Conservation (phyloP, 2,329 filamentous ascomycete species). For the Microascus cirrosus region DNA sequence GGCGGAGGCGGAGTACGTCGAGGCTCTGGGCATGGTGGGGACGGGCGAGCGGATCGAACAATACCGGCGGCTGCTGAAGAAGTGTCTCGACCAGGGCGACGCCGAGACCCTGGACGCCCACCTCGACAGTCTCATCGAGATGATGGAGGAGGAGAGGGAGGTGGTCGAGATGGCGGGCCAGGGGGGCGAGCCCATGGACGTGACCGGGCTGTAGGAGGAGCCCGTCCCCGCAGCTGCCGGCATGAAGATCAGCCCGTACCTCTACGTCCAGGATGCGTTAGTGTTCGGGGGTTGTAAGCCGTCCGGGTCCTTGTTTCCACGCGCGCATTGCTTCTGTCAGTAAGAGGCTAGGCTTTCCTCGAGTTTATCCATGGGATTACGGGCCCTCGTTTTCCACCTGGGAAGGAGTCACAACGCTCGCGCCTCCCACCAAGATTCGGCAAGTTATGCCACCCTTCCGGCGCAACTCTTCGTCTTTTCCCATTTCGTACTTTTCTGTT, state of each 20-base stretch:
- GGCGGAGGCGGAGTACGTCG: slow-evolving; percentile 57
- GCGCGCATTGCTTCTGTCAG: neutral
- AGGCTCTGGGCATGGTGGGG: slow-evolving; percentile 56
- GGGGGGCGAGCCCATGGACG: slow-evolving; percentile 14
- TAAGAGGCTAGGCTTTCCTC: neutral
- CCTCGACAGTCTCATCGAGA: slow-evolving; percentile 46
- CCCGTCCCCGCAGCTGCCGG: neutral
- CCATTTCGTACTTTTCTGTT: neutral
- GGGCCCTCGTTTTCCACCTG: neutral
- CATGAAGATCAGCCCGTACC: neutral
- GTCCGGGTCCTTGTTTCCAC: neutral
- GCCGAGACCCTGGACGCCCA: slow-evolving; percentile 57
- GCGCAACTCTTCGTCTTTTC: neutral
- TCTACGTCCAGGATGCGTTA: neutral
- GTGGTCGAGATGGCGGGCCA: slow-evolving; percentile 21
- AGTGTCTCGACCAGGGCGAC: slow-evolving; percentile 56
- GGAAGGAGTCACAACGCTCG: neutral
- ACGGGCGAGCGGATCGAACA: slow-evolving; percentile 63
- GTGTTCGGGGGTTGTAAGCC: neutral
- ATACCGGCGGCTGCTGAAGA: slow-evolving; percentile 58
- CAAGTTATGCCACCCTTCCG: neutral
- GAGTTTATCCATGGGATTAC: neutral
- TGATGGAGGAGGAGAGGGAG: slow-evolving; percentile 53
- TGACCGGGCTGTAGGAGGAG: slow-evolving; percentile 7
- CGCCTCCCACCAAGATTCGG: neutral